phyloP scores from a whole-genome alignment of 345 rosid genomes.

The Firmiana major region DNA sequence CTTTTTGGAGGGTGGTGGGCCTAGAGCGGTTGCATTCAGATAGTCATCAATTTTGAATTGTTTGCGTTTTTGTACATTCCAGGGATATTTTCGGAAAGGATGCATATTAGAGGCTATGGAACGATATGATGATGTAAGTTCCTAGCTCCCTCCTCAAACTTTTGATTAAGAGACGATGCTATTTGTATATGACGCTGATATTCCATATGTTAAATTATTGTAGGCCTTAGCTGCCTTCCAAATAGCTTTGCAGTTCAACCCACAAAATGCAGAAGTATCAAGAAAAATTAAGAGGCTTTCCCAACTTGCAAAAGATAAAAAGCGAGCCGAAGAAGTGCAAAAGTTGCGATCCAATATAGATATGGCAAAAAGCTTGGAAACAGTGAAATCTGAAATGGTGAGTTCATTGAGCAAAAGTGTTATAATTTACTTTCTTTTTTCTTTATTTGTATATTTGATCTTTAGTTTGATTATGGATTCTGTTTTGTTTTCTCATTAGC shows the following conservation, averaged over 20 bases:
- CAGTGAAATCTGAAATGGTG: background rate
- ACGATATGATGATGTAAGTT: constrained; percentile 68
- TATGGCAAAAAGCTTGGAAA: constrained; percentile 49
- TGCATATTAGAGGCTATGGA: constrained; percentile 96
- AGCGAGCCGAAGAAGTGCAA: constrained; percentile 79
- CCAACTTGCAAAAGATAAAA: constrained; percentile 48
- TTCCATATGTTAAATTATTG: constrained; percentile 3
- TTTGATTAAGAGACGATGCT: background rate
- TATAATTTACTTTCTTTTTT: background rate
- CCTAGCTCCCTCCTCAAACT: background rate
- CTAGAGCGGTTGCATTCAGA: background rate
- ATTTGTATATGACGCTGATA: constrained; percentile 3
- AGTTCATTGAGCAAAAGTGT: constrained; percentile 3
- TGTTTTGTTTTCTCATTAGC: background rate
- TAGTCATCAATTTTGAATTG: background rate
- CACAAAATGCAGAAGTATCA: constrained; percentile 75
- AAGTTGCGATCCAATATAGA: constrained; percentile 71
- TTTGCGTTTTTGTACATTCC: constrained; percentile 18
- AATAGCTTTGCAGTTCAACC: constrained; percentile 65
- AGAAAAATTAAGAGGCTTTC: too few species aligned
- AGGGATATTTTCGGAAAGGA: constrained; percentile 98
- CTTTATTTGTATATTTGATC: background rate
- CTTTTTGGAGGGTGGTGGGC: background rate
- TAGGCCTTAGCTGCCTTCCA: constrained; percentile 82
- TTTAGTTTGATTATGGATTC: background rate